Evolutionary conservation across 306 rosid genomes (phyloP).

Genomic region (Begonia loranthoides): DNA sequence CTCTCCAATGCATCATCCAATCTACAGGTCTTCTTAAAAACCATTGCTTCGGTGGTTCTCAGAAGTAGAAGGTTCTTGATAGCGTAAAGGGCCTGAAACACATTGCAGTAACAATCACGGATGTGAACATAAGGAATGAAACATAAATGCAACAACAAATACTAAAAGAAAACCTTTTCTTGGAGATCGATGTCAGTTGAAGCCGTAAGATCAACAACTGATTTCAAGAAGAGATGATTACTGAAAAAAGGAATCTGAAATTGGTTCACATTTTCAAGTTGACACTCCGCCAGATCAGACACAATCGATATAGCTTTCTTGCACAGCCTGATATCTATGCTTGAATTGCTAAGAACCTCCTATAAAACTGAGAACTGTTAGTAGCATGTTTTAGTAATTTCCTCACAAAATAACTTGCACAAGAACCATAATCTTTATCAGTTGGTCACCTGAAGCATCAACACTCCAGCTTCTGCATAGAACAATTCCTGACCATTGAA

Average conservation of each 20-base stretch:
- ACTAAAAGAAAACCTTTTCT: conserved; percentile 57
- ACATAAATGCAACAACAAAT: background rate
- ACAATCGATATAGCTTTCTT: conserved; percentile 58
- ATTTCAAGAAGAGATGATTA: conserved; percentile 48
- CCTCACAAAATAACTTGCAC: no score
- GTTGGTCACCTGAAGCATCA: conserved; percentile 49
- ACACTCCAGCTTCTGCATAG: conserved; percentile 47
- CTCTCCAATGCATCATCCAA: conserved; percentile 61
- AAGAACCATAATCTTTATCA: background rate
- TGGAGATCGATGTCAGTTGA: conserved; percentile 69
- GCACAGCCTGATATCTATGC: conserved; percentile 45
- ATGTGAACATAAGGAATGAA: background rate
- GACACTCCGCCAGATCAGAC: conserved; percentile 63
- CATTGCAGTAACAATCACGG: background rate
- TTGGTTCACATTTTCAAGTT: conserved; percentile 26
- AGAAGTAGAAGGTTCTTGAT: conserved; percentile 62
- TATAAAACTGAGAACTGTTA: conserved; percentile 14
- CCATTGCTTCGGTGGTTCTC: conserved; percentile 42
- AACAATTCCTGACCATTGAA: conserved; percentile 48
- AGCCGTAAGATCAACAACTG: conserved; percentile 58
- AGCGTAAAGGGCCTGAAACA: conserved; percentile 49
- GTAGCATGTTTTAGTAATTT: no score
- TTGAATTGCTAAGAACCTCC: conserved; percentile 55
- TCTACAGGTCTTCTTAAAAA: conserved; percentile 47
- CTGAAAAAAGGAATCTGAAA: conserved; percentile 38